phyloP scores from a whole-genome alignment of 306 rosid genomes.

The Nissolia schottii region DNA sequence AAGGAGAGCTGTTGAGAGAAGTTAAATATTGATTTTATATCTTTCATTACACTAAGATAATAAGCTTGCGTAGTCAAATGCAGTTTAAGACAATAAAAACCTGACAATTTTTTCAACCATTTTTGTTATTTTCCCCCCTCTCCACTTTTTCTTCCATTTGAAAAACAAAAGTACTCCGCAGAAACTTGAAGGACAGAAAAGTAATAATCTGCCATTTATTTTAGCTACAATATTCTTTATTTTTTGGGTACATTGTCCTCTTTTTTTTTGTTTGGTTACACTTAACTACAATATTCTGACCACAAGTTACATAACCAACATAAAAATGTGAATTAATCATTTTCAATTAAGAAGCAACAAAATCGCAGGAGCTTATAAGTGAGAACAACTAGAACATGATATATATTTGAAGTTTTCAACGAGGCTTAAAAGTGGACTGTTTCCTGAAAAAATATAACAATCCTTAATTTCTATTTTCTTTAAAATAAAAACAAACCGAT shows the following conservation, averaged over 20 bases:
- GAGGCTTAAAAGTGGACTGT: background rate
- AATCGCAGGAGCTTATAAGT: background rate
- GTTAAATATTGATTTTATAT: background rate
- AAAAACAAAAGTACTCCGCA: background rate
- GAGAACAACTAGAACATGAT: background rate
- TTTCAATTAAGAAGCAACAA: background rate
- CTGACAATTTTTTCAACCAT: background rate
- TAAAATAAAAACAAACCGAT: background rate
- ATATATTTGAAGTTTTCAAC: conserved; percentile 20
- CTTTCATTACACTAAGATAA: background rate
- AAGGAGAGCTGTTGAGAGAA: background rate
- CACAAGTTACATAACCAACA: background rate
- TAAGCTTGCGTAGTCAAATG: conserved; percentile 10
- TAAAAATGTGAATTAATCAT: background rate
- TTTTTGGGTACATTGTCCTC: no score
- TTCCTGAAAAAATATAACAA: background rate
- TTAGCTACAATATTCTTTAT: background rate
- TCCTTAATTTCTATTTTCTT: no score
- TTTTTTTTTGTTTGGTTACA: no score
- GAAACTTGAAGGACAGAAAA: background rate
- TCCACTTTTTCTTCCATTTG: background rate
- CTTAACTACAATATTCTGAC: no score
- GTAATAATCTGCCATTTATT: background rate
- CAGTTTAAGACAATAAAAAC: background rate
- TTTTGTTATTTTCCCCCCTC: background rate